Evolutionary conservation across 768 basidiomycete species (phyloP).

Genomic region (Rhodosporidiobolus sp.): DNA sequence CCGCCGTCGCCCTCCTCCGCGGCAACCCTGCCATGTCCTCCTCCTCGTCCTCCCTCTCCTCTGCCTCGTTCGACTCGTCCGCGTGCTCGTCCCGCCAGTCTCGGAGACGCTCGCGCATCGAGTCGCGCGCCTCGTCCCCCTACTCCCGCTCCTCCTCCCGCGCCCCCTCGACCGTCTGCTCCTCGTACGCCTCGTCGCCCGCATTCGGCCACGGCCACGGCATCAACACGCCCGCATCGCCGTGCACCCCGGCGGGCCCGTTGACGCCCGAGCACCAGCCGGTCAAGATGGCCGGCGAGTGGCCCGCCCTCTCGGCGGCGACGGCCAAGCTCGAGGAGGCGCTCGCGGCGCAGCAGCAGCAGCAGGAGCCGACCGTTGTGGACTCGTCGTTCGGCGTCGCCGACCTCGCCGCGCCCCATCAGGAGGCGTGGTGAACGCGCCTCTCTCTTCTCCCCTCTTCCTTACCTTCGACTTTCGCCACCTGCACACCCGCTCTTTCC

Average conservation of each 20-base stretch:
- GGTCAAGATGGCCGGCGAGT: neutral
- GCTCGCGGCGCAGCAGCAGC: neutral
- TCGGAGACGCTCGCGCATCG: slow-evolving; percentile 1
- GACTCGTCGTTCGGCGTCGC: neutral
- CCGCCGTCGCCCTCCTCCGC: slow-evolving; percentile 42
- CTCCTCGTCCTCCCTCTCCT: slow-evolving; percentile 8
- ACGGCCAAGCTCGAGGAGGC: slow-evolving; percentile 9
- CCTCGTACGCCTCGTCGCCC: slow-evolving; percentile 26
- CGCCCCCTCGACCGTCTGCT: slow-evolving; percentile 30
- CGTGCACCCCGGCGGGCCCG: slow-evolving; percentile 32
- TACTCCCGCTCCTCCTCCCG: slow-evolving; percentile 33
- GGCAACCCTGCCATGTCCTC: slow-evolving; percentile 13
- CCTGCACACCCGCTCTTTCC: neutral
- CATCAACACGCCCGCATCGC: slow-evolving; percentile 26
- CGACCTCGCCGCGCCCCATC: neutral
- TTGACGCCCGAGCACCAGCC: slow-evolving; percentile 26
- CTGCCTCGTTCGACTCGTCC: slow-evolving; percentile 19
- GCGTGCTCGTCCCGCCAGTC: slow-evolving; percentile 9
- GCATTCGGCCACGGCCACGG: slow-evolving; percentile 19
- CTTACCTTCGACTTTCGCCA: neutral
- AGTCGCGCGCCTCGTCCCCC: slow-evolving; percentile 18
- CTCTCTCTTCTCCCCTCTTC: neutral
- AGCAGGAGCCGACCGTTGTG: slow-evolving; percentile 10
- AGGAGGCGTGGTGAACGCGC: neutral
- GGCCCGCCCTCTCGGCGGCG: neutral